These are phyloP conservation scores for Cicer chorassanicum DNA, from an alignment of 306 rosid species.

Conservation along the genomic window DNA sequence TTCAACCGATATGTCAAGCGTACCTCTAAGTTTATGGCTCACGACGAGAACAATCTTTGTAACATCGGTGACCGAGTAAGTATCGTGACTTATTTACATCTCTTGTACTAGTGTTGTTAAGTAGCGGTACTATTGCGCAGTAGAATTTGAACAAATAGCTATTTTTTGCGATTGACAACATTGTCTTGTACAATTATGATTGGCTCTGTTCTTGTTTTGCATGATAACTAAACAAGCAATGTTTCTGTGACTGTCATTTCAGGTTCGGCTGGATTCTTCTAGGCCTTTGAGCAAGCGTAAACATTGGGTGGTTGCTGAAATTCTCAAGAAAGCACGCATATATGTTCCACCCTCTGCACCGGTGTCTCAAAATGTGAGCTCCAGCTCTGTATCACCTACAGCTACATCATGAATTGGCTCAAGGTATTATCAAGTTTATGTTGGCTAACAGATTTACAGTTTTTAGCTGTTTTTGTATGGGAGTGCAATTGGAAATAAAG, in stretches of 20 bases:
- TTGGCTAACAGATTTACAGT: conserved; percentile 16
- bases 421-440: conserved; percentile 38
- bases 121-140: neutral
- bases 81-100: neutral
- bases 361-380: conserved; percentile 17
- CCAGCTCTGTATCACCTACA: conserved; percentile 41
- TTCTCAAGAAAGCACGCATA: conserved; percentile 81
- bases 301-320: conserved; percentile 86
- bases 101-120: neutral
- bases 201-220: conserved; percentile 25
- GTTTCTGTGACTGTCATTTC: conserved; percentile 31
- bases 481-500: conserved; percentile 28
- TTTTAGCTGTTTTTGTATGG: conserved; percentile 27
- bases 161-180: neutral
- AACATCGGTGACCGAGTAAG: conserved; percentile 80
- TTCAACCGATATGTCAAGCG: conserved; percentile 84
- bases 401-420: conserved; percentile 41
- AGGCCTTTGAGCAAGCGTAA: conserved; percentile 88
- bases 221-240: neutral
- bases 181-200: neutral
- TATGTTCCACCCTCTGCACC: conserved; percentile 62
- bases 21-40: conserved; percentile 96
- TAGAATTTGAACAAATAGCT: neutral
- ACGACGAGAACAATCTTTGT: conserved; percentile 70
- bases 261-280: conserved; percentile 81